Evolutionary conservation across 176 grass and related monocot species (phyloP).

Genomic region (Chrysopogon serrulatus): DNA sequence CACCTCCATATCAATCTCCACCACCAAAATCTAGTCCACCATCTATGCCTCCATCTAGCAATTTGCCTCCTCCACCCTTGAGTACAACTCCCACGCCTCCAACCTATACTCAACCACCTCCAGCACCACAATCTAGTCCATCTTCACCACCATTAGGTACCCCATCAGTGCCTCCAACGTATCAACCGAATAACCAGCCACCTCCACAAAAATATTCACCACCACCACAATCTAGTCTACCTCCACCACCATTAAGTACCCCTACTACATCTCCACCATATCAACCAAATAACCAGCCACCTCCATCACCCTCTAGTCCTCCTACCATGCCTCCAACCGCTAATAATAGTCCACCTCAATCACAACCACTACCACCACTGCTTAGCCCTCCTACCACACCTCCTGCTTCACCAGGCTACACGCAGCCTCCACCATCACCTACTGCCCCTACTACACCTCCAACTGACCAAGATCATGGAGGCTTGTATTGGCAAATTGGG

Average conservation of each 20-base stretch:
- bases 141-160: not conserved
- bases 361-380: not conserved
- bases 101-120: not conserved
- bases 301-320: not conserved
- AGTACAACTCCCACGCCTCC: not conserved
- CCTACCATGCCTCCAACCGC: not conserved
- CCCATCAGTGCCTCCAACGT: not conserved
- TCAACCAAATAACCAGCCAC: not conserved
- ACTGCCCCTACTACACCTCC: not conserved
- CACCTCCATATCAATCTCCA: too few relatives aligned
- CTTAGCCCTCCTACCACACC: not conserved
- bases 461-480: not conserved
- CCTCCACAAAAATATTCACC: not conserved
- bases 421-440: not conserved
- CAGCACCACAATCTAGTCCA: not conserved
- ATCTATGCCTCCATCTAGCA: too few relatives aligned
- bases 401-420: not conserved
- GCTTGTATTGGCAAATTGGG: conserved; percentile 3
- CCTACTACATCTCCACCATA: not conserved
- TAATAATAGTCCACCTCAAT: not conserved
- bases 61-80: too few relatives aligned
- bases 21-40: too few relatives aligned
- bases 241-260: not conserved
- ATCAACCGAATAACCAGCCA: not conserved
- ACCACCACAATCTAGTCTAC: not conserved